Evolutionary conservation across 495 filamentous ascomycete genomes (phyloP).

Genomic region (Xylaria telfairii): DNA sequence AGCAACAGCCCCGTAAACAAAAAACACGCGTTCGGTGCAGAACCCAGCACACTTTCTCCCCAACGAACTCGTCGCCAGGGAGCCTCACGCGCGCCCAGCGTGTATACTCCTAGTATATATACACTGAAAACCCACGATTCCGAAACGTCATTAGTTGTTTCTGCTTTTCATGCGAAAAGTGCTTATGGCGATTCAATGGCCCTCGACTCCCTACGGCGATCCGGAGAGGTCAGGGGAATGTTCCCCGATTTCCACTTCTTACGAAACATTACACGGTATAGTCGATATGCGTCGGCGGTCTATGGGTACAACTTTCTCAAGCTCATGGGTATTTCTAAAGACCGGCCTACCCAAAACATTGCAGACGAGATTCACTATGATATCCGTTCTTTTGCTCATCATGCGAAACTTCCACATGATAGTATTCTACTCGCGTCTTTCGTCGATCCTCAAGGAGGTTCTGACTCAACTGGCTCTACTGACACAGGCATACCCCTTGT

Average conservation of each 20-base stretch:
- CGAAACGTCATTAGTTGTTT: conserved; percentile 66
- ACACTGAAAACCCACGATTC: conserved; percentile 71
- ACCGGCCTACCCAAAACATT: conserved; percentile 52
- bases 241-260: conserved; percentile 73
- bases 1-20: background rate
- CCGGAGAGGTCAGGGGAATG: conserved; percentile 64
- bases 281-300: conserved; percentile 77
- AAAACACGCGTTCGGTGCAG: background rate
- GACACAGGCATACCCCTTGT: conserved; percentile 78
- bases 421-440: conserved; percentile 79
- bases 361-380: conserved; percentile 65
- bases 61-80: conserved; percentile 39
- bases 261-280: conserved; percentile 74
- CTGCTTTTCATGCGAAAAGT: conserved; percentile 57
- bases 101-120: conserved; percentile 67
- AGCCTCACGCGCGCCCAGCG: conserved; percentile 42
- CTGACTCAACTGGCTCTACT: conserved; percentile 72
- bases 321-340: conserved; percentile 67
- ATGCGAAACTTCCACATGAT: conserved; percentile 69
- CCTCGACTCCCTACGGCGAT: conserved; percentile 60
- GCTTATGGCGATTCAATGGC: conserved; percentile 63
- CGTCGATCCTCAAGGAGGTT: conserved; percentile 75
- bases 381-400: conserved; percentile 72
- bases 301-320: conserved; percentile 76
- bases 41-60: background rate